These are phyloP conservation scores for Microdochium paspali DNA, from an alignment of 2,329 filamentous ascomycete species.

Conservation along the genomic window DNA sequence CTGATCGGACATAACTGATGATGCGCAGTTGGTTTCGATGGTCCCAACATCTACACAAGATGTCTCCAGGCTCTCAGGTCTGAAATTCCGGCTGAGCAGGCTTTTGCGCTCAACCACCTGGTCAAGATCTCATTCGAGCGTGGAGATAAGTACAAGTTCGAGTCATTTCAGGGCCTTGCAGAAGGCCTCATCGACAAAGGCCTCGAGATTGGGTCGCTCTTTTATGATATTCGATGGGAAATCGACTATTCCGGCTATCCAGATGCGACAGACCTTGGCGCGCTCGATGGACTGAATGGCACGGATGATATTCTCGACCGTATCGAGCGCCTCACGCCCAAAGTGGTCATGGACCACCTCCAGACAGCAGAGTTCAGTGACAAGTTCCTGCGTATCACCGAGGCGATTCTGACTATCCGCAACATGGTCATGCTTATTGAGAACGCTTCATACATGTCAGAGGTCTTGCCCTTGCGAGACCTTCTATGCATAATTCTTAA, in stretches of 20 bases:
- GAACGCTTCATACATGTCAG: constrained; percentile 74
- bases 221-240: constrained; percentile 75
- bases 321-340: constrained; percentile 53
- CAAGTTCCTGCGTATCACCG: constrained; percentile 66
- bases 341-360: constrained; percentile 57
- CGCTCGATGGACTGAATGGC: constrained; percentile 50
- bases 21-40: constrained; percentile 49
- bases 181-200: constrained; percentile 83
- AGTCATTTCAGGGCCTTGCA: constrained; percentile 79
- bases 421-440: constrained; percentile 95
- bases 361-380: constrained; percentile 64
- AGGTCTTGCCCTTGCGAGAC: constrained; percentile 68
- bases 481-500: constrained; percentile 74
- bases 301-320: constrained; percentile 65
- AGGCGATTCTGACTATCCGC: constrained; percentile 78
- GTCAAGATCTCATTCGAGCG: constrained; percentile 93
- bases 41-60: constrained; percentile 84
- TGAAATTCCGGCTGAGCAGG: constrained; percentile 68
- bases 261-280: constrained; percentile 44
- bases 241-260: constrained; percentile 53
- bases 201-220: constrained; percentile 66
- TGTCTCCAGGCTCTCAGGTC: constrained; percentile 79
- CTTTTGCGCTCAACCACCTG: constrained; percentile 87
- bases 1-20: constrained; percentile 8
- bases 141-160: constrained; percentile 92